Evolutionary conservation across 768 basidiomycete species (phyloP).

Genomic region (Tephrocybe sp.): DNA sequence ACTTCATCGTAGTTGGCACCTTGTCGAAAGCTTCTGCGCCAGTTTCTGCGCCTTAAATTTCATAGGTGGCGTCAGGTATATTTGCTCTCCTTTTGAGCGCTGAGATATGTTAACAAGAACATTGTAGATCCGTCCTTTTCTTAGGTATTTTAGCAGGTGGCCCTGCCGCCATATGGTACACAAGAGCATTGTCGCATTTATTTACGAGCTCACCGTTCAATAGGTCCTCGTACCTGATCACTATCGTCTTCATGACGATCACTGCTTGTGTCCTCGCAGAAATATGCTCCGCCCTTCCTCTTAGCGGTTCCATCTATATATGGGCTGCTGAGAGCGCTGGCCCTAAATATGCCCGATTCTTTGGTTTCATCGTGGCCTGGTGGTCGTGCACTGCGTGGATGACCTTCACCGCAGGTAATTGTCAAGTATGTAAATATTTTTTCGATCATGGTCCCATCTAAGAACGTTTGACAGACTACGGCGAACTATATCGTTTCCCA

Average conservation of each 20-base stretch:
- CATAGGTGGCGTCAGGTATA: conserved; percentile 80
- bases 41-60: conserved; percentile 90
- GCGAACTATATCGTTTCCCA: conserved; percentile 90
- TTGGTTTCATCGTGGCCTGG: conserved; percentile 90
- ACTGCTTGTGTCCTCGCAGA: conserved; percentile 87
- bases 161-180: conserved; percentile 80
- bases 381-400: conserved; percentile 97
- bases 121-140: conserved; percentile 67
- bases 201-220: conserved; percentile 9
- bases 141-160: conserved; percentile 83
- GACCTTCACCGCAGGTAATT: conserved; percentile 87
- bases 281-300: conserved; percentile 82
- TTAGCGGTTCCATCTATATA: conserved; percentile 91
- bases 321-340: conserved; percentile 95
- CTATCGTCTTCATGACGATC: conserved; percentile 84
- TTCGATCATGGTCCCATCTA: background rate
- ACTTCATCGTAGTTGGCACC: conserved; percentile 83
- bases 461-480: conserved; percentile 52
- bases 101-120: conserved; percentile 1
- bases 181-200: background rate
- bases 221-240: conserved; percentile 84
- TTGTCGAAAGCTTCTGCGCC: conserved; percentile 82
- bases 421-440: conserved; percentile 54
- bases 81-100: conserved; percentile 3
- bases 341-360: conserved; percentile 79